A percentile compares a stretch with the other conserved stretches of the same genome.
These are phyloP conservation scores for Eucalyptus virginea DNA, from an alignment of 345 rosid species.

Conservation along the genomic window DNA sequence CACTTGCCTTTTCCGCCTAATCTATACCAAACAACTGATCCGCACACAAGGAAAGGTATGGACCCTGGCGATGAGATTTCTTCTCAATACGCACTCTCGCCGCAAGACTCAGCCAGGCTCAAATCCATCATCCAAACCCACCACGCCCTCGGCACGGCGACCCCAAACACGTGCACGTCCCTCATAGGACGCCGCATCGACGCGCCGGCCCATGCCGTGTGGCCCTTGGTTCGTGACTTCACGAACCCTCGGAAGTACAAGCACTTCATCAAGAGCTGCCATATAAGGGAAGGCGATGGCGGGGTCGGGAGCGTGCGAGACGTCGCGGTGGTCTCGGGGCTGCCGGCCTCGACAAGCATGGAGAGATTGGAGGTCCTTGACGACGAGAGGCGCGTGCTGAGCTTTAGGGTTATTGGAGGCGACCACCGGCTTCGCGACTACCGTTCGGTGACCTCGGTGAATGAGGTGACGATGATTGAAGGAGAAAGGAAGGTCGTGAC, in stretches of 20 bases:
- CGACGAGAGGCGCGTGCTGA: slow-evolving; percentile 44
- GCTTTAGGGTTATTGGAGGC: slow-evolving; percentile 78
- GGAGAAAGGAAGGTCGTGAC: slow-evolving; percentile 27
- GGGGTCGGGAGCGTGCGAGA: slow-evolving; percentile 54
- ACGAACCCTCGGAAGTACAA: slow-evolving; percentile 63
- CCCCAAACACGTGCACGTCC: slow-evolving; percentile 51
- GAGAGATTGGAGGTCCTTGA: slow-evolving; percentile 71
- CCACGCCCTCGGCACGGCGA: slow-evolving; percentile 29
- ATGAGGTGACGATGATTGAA: slow-evolving; percentile 21
- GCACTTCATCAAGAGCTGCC: slow-evolving; percentile 72
- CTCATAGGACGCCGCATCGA: slow-evolving; percentile 54
- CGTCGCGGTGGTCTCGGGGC: slow-evolving; percentile 57
- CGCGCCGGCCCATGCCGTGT: slow-evolving; percentile 42
- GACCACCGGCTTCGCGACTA: slow-evolving; percentile 75
- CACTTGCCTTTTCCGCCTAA: neutral
- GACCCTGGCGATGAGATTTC: neutral
- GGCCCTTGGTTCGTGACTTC: slow-evolving; percentile 61
- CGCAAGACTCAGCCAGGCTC: neutral
- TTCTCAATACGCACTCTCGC: neutral
- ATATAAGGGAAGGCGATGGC: slow-evolving; percentile 34
- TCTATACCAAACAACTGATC: neutral
- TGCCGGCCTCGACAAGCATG: slow-evolving; percentile 82
- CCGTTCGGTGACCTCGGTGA: slow-evolving; percentile 66
- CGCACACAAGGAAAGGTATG: neutral
- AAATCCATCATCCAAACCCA: slow-evolving; percentile 36